These are phyloP conservation scores for Cephalotrichum gorgonifer DNA, from an alignment of 2,329 filamentous ascomycete species.

Conservation along the genomic window DNA sequence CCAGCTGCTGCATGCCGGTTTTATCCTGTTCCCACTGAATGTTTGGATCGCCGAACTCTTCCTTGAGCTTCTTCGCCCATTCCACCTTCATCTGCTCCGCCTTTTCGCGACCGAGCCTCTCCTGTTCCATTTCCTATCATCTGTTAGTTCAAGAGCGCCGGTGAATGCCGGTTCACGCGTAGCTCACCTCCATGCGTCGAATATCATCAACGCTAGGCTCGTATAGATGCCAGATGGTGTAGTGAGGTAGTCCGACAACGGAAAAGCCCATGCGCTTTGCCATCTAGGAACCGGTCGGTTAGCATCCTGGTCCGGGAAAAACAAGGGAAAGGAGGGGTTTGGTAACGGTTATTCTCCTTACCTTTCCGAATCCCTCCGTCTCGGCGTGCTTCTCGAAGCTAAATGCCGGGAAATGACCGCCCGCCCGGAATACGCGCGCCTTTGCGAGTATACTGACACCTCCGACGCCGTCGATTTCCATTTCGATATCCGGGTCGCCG, in stretches of 20 bases:
- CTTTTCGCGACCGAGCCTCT: conserved; percentile 67
- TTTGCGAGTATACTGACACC: conserved; percentile 97
- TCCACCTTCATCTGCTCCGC: conserved; percentile 60
- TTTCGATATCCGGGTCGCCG: conserved; percentile 97
- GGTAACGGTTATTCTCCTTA: conserved; percentile 27
- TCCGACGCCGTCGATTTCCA: conserved; percentile 97
- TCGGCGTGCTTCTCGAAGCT: conserved; percentile 98
- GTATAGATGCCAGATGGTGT: conserved; percentile 99
- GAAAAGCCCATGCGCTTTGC: conserved; percentile 92
- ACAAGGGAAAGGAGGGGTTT: not conserved
- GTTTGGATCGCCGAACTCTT: conserved; percentile 66
- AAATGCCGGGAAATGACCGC: conserved; percentile 95
- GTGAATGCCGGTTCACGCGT: not conserved
- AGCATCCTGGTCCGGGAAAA: too few relatives aligned
- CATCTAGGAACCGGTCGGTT: conserved; percentile 54
- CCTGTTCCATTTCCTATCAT: conserved; percentile 77
- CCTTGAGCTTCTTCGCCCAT: conserved; percentile 66
- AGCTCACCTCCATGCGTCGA: conserved; percentile 76
- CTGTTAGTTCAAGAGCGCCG: not conserved
- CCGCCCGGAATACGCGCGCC: conserved; percentile 86
- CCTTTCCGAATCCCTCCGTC: conserved; percentile 97
- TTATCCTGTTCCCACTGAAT: conserved; percentile 89
- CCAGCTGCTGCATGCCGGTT: conserved; percentile 61
- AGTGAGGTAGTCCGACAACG: conserved; percentile 90
- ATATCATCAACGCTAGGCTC: conserved; percentile 98